Evolutionary conservation across 208 protist species (phyloP).

Genomic region (Wallacemonas sp.): DNA sequence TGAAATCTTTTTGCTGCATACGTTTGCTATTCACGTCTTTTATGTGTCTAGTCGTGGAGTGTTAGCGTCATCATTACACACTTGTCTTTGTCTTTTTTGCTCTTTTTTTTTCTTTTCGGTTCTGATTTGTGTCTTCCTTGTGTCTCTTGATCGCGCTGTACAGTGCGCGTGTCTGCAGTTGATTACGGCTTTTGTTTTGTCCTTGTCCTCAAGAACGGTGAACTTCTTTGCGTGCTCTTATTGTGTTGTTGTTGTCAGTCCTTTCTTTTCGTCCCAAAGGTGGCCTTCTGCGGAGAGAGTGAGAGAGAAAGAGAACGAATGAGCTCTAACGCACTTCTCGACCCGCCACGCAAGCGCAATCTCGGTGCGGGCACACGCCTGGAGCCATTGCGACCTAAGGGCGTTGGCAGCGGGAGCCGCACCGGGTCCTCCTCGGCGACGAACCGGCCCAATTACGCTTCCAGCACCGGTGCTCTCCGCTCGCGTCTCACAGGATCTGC

Average conservation of each 20-base stretch:
- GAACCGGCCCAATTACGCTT: not conserved
- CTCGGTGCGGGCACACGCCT: slow-evolving; percentile 10
- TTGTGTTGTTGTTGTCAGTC: too few species aligned
- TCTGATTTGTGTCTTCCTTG: not conserved
- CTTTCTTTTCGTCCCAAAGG: too few species aligned
- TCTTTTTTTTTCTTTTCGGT: slow-evolving; percentile 17
- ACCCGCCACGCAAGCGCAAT: slow-evolving; percentile 13
- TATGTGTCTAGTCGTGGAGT: too few species aligned
- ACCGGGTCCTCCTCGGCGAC: slow-evolving; percentile 6
- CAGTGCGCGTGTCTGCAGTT: too few species aligned
- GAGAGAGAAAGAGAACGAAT: too few species aligned
- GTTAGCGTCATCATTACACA: not conserved
- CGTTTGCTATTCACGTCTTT: not conserved
- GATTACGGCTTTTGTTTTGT: too few species aligned
- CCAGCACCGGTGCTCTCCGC: not conserved
- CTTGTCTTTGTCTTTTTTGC: slow-evolving; percentile 11
- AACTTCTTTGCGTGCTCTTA: too few species aligned
- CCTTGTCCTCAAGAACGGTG: too few species aligned
- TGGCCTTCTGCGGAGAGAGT: too few species aligned
- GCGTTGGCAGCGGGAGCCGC: not conserved
- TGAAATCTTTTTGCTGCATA: too few species aligned
- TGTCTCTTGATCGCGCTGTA: not conserved
- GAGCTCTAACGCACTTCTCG: slow-evolving; percentile 9
- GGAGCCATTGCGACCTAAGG: slow-evolving; percentile 8
- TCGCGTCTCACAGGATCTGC: not conserved